Conservation (phyloP, 1,284 basidiomycete genomes). For the Cutaneotrichosporon cutaneum region DNA sequence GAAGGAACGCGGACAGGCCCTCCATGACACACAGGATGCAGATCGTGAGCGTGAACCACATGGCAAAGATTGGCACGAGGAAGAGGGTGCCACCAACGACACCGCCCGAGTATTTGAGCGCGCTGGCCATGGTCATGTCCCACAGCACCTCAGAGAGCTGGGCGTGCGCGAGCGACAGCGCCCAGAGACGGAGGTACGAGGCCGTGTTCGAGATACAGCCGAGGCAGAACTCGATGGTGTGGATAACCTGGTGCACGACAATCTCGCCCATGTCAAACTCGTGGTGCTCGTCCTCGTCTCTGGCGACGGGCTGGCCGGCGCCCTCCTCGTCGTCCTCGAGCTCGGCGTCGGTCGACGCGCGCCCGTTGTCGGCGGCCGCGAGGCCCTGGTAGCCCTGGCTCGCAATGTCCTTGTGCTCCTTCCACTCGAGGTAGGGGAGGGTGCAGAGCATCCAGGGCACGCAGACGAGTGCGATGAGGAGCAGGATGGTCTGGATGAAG, state of each 20-base stretch:
- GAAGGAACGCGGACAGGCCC: slow-evolving; percentile 91
- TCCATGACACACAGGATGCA: slow-evolving; percentile 86
- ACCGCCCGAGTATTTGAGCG: slow-evolving; percentile 56
- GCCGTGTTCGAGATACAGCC: slow-evolving; percentile 98
- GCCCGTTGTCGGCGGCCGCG: slow-evolving; percentile 53
- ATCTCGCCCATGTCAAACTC: slow-evolving; percentile 84
- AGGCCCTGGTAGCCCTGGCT: slow-evolving; percentile 76
- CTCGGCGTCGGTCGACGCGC: slow-evolving; percentile 36
- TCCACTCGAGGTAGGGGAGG: slow-evolving; percentile 92
- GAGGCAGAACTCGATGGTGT: slow-evolving; percentile 99
- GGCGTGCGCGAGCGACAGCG: slow-evolving; percentile 94
- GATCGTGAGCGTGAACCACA: slow-evolving; percentile 84
- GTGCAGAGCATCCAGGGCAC: slow-evolving; percentile 92
- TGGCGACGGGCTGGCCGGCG: slow-evolving; percentile 69
- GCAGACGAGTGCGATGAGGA: slow-evolving; percentile 79
- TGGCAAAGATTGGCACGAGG: slow-evolving; percentile 64
- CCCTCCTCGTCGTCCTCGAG: slow-evolving; percentile 82
- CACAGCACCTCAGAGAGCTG: slow-evolving; percentile 95
- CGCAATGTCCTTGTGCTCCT: slow-evolving; percentile 82
- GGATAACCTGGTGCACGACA: slow-evolving; percentile 94
- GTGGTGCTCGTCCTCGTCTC: slow-evolving; percentile 57
- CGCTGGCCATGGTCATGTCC: slow-evolving; percentile 73
- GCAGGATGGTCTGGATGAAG: slow-evolving; percentile 76
- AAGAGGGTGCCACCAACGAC: slow-evolving; percentile 59
- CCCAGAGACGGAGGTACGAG: slow-evolving; percentile 98